Base-by-base conservation (phyloP, 768 basidiomycete species). In the Rhizopogon roseolus region DNA sequence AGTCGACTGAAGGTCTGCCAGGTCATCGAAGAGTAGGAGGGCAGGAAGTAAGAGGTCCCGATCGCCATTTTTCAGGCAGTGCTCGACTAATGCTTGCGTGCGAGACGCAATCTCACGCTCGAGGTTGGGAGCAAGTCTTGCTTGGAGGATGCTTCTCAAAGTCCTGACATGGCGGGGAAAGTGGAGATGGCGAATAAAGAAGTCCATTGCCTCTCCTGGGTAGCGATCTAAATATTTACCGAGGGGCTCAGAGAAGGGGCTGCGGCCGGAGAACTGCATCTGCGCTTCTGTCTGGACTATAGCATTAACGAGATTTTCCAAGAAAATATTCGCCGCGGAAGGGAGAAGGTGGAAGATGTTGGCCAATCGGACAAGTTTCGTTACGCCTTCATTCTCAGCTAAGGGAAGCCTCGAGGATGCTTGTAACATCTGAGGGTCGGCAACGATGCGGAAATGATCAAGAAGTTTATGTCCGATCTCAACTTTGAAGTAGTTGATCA, bases 401-500 rank as follows among this genome's bases (percentile, higher is more conserved):
- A 92, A 74, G 1, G 93, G 90, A 5, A 89, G 78, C 54, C 84
- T 82, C 0, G 93, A 85, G 0, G 94, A 88, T 44, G 82, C 84
- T 54, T 81, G 80, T 27, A 98, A 78, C 75, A 91, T 86, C 59
- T 86, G 85, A 13, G 92, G 88, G 63, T 96, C 93, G 25, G 96
- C 91, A 19, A 99, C 87, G 37, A 88, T 84, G 41, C 88, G 86
- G 73, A 96, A 98, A 67, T 99, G 97, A 62, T 98, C 97, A 19
- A 99, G 77, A 6, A 99, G 82, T 71, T 99, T 99, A 68, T 91
- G 84, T 0, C 97, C 97, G 55, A 99, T 98, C 73, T 99, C 97
- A 16, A 99, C 96, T 69, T 98, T 98, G 84, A 99, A 99, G 72
- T 99, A 98, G 68, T 98, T 98, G 38, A 94, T 97, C 52, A 99